A percentile compares a stretch with the other conserved stretches of the same genome.
Conservation (phyloP, 345 rosid genomes). For the Euphorbia peplus region DNA sequence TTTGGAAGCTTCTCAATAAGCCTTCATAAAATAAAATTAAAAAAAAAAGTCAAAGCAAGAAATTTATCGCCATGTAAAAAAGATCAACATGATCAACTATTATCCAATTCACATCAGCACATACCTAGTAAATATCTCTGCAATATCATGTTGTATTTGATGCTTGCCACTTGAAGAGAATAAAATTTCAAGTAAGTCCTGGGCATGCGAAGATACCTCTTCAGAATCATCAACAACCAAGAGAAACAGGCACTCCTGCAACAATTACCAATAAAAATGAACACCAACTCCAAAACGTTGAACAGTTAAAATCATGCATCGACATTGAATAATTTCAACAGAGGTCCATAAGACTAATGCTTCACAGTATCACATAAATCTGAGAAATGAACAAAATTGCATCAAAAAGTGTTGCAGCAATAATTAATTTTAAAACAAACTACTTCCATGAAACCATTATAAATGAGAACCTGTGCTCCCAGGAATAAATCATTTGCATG, state of each 20-base stretch:
- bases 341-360: background rate
- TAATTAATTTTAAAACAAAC: too few relatives aligned
- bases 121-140: conserved; percentile 67
- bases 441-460: too few relatives aligned
- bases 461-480: too few relatives aligned
- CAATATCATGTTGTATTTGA: conserved; percentile 47
- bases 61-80: conserved; percentile 5
- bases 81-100: background rate
- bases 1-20: conserved; percentile 84
- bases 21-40: conserved; percentile 35
- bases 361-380: background rate
- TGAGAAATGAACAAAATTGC: background rate
- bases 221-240: conserved; percentile 74
- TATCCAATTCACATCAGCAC: conserved; percentile 21
- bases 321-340: background rate
- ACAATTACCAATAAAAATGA: conserved; percentile 14
- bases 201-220: conserved; percentile 67
- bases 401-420: too few relatives aligned
- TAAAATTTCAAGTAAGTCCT: conserved; percentile 52
- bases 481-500: too few relatives aligned
- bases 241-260: conserved; percentile 85
- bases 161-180: conserved; percentile 39
- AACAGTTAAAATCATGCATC: background rate
- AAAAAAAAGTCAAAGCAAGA: conserved; percentile 13
- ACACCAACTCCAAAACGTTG: conserved; percentile 7